Conservation (phyloP, 257 asterid species). For the Capsicum rhomboideum region DNA sequence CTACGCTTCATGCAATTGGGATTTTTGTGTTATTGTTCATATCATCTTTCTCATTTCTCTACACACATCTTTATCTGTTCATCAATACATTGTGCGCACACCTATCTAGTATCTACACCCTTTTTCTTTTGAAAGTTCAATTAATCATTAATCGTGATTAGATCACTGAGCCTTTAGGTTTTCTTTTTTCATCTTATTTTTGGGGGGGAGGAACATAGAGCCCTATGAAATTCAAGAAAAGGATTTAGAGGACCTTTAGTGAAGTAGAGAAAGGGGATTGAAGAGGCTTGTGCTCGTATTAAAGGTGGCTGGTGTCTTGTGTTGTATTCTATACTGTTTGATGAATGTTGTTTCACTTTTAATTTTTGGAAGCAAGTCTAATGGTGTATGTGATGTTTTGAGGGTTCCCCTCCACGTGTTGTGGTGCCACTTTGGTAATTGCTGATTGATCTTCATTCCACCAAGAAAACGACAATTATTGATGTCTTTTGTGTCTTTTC, state of each 20-base stretch:
- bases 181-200: background rate
- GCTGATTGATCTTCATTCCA: background rate
- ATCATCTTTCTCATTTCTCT: background rate
- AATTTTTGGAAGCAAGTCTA: background rate
- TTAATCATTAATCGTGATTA: too few species aligned
- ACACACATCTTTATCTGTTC: background rate
- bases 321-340: background rate
- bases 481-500: background rate
- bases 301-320: background rate
- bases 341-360: background rate
- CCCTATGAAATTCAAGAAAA: background rate
- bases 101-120: too few species aligned
- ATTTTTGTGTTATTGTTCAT: background rate
- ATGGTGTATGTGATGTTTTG: background rate
- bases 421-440: background rate
- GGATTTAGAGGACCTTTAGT: background rate
- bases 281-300: background rate
- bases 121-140: background rate
- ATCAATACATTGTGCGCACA: background rate
- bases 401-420: background rate
- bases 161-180: background rate
- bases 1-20: too few species aligned
- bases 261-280: too few species aligned
- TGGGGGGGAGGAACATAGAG: background rate
- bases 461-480: background rate